Conservation (phyloP, 495 filamentous ascomycete species). For the Parachaetomium inaequale region DNA sequence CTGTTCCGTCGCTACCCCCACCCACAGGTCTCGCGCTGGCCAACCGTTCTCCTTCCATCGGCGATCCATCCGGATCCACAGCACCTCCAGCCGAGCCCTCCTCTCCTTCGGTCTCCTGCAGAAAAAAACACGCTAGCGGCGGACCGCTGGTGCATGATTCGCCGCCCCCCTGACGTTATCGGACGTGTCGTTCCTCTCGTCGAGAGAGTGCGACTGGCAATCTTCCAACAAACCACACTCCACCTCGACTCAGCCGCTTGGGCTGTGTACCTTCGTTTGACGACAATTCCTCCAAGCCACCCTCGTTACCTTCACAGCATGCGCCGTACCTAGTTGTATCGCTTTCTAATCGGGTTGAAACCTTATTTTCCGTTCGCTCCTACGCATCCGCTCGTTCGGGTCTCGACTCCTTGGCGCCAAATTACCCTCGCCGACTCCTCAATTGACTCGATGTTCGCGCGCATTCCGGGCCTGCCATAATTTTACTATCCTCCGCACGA, state of each 20-base stretch:
- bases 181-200: constrained; percentile 1
- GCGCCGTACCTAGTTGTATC: constrained; percentile 13
- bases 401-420: not conserved
- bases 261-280: constrained; percentile 30
- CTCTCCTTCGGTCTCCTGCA: too few relatives aligned
- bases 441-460: constrained; percentile 5
- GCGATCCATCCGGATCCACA: constrained; percentile 2
- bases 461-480: not conserved
- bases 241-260: constrained; percentile 30
- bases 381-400: not conserved
- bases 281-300: constrained; percentile 20
- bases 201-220: constrained; percentile 7
- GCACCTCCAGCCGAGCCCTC: not conserved
- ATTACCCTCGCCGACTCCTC: not conserved
- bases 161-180: constrained; percentile 22
- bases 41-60: not conserved
- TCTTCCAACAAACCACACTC: constrained; percentile 3
- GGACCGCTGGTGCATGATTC: constrained; percentile 13
- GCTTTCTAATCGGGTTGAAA: constrained; percentile 18
- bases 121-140: constrained; percentile 14
- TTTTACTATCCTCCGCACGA: not conserved
- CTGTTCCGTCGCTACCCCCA: not conserved
- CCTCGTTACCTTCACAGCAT: constrained; percentile 25
- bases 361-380: constrained; percentile 8
- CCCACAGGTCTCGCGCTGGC: not conserved